Evolutionary conservation across 345 rosid species (phyloP), one percentile per base, ranked within the genome.

Genomic region (Citrus unshiu): DNA sequence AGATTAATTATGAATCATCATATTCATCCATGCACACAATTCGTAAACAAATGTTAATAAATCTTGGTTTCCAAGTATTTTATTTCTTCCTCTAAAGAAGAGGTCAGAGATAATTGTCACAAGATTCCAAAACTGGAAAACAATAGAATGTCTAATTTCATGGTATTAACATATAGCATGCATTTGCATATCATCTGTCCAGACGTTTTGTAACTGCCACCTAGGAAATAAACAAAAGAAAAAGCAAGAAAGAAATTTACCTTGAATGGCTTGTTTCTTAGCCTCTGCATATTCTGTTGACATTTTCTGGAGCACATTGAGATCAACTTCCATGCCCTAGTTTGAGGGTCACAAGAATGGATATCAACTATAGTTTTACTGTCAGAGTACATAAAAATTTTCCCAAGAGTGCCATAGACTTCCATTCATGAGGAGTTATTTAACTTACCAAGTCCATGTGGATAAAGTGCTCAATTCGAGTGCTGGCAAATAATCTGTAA

Each of bases 361-460:
- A 57, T 29, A 76, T 56, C 56, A 66, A 73, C 34, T 6, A 29
- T 19, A 66, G 59, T 70, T 70, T 75, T 76, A 56, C 30, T 13
- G 27, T 6, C 37, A 22, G 13, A 18, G 7, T 16, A 9, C 40
- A 24, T 37, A 16, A 7, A 65, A 66, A 30, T 64, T 32, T 43
- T 34, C 49, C 72, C 43, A 54, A 69, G 56, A 54, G 40, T 37
- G 37, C 46, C 57, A 61, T 1, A 13, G 3, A 21, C 18, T 61
- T 37, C 30, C 43, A 56, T 46, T 25, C 61, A 59, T 27, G 9
- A 56, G 54, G 40, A 59, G 43, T 77, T 34, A 56, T 6, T 54
- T 49, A 65, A 78, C 89, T 83, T 89, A 96, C 97, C 95, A 94
- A 40, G 88, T 96, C 92, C 94, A 91, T 73, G 80, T 87, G 92